Conservation (phyloP, 225 moss, liverwort and hornwort genomes). For the Neckera pumila region DNA sequence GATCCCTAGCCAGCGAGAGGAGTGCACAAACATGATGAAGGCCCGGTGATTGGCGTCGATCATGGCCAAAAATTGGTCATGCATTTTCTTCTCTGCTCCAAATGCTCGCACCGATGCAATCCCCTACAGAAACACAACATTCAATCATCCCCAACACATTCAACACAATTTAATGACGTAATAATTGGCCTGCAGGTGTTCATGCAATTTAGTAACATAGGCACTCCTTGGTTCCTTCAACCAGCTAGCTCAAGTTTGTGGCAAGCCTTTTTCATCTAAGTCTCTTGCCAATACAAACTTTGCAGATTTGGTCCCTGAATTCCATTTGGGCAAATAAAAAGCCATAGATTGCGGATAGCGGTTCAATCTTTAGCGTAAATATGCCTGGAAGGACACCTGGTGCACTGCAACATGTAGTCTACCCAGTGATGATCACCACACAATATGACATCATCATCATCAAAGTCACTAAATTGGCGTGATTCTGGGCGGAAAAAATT, state of each 20-base stretch:
- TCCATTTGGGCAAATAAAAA: neutral
- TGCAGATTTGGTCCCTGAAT: neutral
- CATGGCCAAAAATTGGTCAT: constrained; percentile 56
- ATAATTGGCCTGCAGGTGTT: neutral
- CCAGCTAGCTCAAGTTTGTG: neutral
- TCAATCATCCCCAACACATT: neutral
- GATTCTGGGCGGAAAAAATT: neutral
- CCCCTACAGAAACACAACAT: constrained; percentile 20
- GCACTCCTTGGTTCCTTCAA: neutral
- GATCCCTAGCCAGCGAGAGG: constrained; percentile 74
- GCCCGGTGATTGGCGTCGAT: constrained; percentile 90
- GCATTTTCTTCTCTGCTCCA: constrained; percentile 48
- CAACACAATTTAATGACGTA: neutral
- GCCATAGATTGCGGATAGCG: too few relatives aligned
- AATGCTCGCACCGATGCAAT: constrained; percentile 79
- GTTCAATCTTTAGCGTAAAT: too few relatives aligned
- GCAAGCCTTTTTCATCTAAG: neutral
- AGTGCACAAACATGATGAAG: constrained; percentile 55
- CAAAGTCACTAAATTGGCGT: neutral
- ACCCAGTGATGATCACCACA: neutral
- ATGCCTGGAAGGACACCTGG: neutral
- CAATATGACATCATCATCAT: neutral
- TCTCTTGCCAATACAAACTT: neutral
- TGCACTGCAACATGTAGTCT: neutral
- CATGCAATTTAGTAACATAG: neutral